Evolutionary conservation across 768 basidiomycete species (phyloP), one percentile per base, ranked within the genome.

Genomic region (Lactifluus volemus): DNA sequence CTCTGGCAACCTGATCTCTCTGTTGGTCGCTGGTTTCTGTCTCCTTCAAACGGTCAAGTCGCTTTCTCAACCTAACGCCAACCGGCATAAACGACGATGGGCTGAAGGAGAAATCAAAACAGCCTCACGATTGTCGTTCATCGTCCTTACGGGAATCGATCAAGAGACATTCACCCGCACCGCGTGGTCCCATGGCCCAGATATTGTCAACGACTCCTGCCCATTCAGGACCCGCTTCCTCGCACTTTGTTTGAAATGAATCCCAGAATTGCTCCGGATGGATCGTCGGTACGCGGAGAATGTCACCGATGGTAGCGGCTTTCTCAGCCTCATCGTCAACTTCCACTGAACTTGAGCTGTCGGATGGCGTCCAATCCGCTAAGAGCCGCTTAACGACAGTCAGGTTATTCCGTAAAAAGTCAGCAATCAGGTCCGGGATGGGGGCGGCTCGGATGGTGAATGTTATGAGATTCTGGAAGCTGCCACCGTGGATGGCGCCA

Each of bases 141-240:
- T 66, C 71, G 42, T 76, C 74, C 55, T 79, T 77, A 59, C 88
- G 79, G 10, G 77, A 74, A 71, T 99, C 96, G 17, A 98, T 76
- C 11, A 99, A 74, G 11, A 99, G 69, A 71, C 95, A 97, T 10
- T 88, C 85, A 0, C 96, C 96, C 19, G 88, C 84, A 56, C 84
- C 75, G 66, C 89, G 88, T 0, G 96, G 96, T 0, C 97, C 97
- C 73, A 98, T 94, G 19, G 89, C 84, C 93, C 93, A 95, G 3
- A 95, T 81, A 56, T 75, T 79, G 54, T 92, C 87, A 0, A 75
- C 77, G 11, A 92, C 69, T 45, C 81, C 83, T 5, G 70, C 73
- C 97, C 97, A 99, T 65, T 98, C 93, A 1, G 76, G 74, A 4
- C 89, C 90, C 3, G 79, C 83, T 56, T 84, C 78, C 15, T 76